A percentile compares a stretch with the other conserved stretches of the same genome.
These are phyloP conservation scores for Pseudofabraea citricarpa DNA, from an alignment of 2,329 filamentous ascomycete species.

Conservation along the genomic window DNA sequence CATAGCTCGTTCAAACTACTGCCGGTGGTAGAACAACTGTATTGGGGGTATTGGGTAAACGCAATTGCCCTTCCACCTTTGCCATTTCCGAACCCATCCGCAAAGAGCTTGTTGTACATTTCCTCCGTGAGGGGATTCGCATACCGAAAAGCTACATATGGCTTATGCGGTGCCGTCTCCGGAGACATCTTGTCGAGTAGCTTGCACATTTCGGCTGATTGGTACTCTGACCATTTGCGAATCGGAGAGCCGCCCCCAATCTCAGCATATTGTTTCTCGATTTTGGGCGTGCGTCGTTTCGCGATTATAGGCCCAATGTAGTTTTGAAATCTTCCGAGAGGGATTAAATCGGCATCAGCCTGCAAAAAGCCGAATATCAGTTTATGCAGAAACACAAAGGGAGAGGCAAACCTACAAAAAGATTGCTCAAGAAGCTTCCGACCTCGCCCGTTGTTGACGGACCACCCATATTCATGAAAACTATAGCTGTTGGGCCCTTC, in stretches of 20 bases:
- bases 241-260: conserved; percentile 98
- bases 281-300: conserved; percentile 85
- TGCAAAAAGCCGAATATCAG: conserved; percentile 31
- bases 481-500: conserved; percentile 90
- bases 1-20: conserved; percentile 95
- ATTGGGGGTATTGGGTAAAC: conserved; percentile 98
- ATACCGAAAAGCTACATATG: conserved; percentile 96
- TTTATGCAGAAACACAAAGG: conserved; percentile 2
- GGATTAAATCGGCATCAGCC: conserved; percentile 92
- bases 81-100: conserved; percentile 85
- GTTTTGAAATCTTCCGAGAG: conserved; percentile 84
- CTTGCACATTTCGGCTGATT: conserved; percentile 95
- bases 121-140: conserved; percentile 90
- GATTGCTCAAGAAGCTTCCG: conserved; percentile 77
- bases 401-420: conserved; percentile 67
- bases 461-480: conserved; percentile 98
- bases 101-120: conserved; percentile 78
- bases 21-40: conserved; percentile 95
- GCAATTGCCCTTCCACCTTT: conserved; percentile 91
- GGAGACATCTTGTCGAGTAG: conserved; percentile 86
- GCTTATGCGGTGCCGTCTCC: conserved; percentile 92
- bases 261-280: conserved; percentile 88
- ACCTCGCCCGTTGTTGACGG: conserved; percentile 87
- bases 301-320: conserved; percentile 90
- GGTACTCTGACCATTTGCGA: conserved; percentile 95